Evolutionary conservation across 1,139 yeast species (phyloP).

Genomic region (Zygoascus hellenicus): DNA sequence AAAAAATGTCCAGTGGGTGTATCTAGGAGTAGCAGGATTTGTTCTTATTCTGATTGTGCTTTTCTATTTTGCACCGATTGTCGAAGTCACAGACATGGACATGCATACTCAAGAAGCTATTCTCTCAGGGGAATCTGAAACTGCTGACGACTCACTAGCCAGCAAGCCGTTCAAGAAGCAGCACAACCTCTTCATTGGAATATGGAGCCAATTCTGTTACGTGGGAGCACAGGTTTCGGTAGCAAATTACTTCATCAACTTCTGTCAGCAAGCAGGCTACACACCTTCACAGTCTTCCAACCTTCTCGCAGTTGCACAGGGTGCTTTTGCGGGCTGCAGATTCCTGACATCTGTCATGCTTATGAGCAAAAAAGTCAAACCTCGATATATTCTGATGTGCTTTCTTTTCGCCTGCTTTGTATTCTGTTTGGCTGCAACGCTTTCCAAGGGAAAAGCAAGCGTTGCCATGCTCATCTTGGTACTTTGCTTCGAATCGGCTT

Average conservation of each 20-base stretch:
- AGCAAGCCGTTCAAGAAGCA: slow-evolving; percentile 1
- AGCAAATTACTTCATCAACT: slow-evolving; percentile 7
- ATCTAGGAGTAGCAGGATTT: slow-evolving; percentile 7
- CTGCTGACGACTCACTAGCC: background rate
- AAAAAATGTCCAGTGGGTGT: slow-evolving; percentile 9
- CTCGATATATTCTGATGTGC: background rate
- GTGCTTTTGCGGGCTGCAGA: background rate
- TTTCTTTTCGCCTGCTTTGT: background rate
- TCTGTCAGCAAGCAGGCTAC: slow-evolving; percentile 4
- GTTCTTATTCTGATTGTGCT: slow-evolving; percentile 3
- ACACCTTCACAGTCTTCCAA: background rate
- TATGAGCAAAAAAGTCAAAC: slow-evolving; percentile 1
- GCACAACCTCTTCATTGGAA: slow-evolving; percentile 5
- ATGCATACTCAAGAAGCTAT: slow-evolving; percentile 5
- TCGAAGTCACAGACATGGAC: slow-evolving; percentile 8
- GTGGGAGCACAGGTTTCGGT: slow-evolving; percentile 8
- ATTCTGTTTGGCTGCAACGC: background rate
- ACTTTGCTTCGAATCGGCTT: slow-evolving; percentile 3
- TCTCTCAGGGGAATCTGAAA: background rate
- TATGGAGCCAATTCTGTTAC: slow-evolving; percentile 9
- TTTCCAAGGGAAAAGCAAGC: background rate
- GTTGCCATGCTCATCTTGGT: slow-evolving; percentile 6
- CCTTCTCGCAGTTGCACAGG: slow-evolving; percentile 4
- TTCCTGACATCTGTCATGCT: background rate
- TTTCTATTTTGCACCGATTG: slow-evolving; percentile 6